These are phyloP conservation scores for Phaeophleospora eucalypticola DNA, from an alignment of 2,329 filamentous ascomycete genomes.

Conservation along the genomic window DNA sequence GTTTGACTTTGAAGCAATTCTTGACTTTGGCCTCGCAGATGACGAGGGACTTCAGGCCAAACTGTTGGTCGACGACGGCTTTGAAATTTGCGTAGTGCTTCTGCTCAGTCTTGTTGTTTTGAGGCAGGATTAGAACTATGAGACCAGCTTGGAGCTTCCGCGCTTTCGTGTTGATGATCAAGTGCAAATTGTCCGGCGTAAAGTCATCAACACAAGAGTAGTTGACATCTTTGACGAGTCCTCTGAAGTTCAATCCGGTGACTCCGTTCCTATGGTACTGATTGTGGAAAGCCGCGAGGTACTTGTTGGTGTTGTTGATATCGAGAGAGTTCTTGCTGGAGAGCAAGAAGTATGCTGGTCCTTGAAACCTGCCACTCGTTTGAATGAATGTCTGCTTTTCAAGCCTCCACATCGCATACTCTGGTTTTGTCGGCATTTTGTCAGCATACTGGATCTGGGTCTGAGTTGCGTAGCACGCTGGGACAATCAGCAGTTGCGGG, in stretches of 20 bases:
- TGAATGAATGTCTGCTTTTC: background rate
- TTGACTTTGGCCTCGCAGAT: conserved; percentile 9
- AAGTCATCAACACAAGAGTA: background rate
- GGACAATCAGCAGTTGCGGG: background rate
- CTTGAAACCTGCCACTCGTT: background rate
- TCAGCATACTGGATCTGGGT: background rate
- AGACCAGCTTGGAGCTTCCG: background rate
- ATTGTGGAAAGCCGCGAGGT: background rate
- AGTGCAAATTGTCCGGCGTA: background rate
- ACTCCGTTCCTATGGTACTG: background rate
- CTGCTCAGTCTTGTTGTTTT: background rate
- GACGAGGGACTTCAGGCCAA: conserved; percentile 9
- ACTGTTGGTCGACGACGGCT: conserved; percentile 6
- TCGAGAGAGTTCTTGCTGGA: background rate
- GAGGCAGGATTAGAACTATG: background rate
- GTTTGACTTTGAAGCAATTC: background rate
- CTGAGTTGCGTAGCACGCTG: background rate
- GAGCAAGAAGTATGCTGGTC: background rate
- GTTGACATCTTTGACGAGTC: background rate
- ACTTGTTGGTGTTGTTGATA: background rate
- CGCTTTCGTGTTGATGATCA: background rate
- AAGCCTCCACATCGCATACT: background rate
- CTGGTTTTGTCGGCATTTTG: background rate
- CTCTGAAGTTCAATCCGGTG: background rate
- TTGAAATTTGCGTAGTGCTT: conserved; percentile 9